Base-by-base conservation (phyloP, 805 yeast species). In the Metschnikowia vanudenii region DNA sequence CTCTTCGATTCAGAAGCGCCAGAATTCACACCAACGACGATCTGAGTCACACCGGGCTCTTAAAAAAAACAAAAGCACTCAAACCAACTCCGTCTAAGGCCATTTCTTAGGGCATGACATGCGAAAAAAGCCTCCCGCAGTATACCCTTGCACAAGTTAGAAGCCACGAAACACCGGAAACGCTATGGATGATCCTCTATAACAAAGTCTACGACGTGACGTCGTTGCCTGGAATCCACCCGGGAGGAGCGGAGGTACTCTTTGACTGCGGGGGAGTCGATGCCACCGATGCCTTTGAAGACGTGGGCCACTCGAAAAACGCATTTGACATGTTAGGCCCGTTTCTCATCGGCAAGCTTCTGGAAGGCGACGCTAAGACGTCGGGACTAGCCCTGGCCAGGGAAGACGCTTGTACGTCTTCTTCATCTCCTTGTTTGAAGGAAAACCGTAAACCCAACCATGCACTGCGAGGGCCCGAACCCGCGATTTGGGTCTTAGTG, bases 161-260 rank as follows among this genome's bases (percentile, higher is more conserved):
- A 28, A 62, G 74, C 55, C 97, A 91, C 75, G 81, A 79, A 63
- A 72, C 80, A n/a, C 78, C 82, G 35, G 85, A 84, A 14, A 89
- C 87, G 57, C 68, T 88, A 36, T 92, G 97, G 96, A 81, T 92
- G 74, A 77, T 88, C 46, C 75, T 88, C 50, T 83, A 88, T 57
- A 88, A 85, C 47, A 82, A 84, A 55, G 96, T 92, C 5, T 88
- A 83, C 63, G 84, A 88, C 63, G 76, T 86, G 26, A 77, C 92
- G 6, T 69, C 73, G 29, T 90, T 91, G 65, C 73, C 85, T 45
- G 75, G 79, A 14, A 81, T 78, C 39, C 98, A 92, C 65, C 98
- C 98, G 3, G 84, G 84, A 36, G 83, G 82, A 41, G 78, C 80
- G 43, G 81, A 84, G 60, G 88, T 92, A 46, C 77, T 92, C 37